These are phyloP conservation scores for Pythium dissotocum DNA, from an alignment of 352 stramenopile genomes.

Conservation along the genomic window DNA sequence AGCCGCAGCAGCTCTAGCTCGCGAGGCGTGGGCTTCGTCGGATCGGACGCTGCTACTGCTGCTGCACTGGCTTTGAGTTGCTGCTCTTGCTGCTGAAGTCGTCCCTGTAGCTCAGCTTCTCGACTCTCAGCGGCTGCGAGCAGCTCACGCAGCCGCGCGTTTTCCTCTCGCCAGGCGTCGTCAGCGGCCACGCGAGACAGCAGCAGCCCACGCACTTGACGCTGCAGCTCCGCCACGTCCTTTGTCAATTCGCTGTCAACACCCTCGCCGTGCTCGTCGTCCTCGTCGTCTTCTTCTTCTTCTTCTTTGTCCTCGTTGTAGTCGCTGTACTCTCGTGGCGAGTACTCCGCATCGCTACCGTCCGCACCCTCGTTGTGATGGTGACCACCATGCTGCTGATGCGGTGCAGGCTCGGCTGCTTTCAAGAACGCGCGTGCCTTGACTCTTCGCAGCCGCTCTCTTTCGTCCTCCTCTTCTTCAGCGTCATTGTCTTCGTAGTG, in stretches of 20 bases:
- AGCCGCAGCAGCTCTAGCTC: conserved; percentile 32
- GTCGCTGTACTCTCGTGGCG: neutral
- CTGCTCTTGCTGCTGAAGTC: conserved; percentile 17
- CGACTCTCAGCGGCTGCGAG: conserved; percentile 4
- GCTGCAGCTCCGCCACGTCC: conserved; percentile 10
- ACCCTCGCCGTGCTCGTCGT: neutral
- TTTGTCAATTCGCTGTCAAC: neutral
- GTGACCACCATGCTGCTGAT: neutral
- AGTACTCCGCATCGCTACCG: neutral
- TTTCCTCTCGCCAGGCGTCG: conserved; percentile 35
- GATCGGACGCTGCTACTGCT: neutral
- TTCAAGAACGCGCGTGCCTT: conserved; percentile 7
- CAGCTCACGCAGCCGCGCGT: conserved; percentile 25
- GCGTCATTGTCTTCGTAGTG: conserved; percentile 3
- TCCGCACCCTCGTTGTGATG: neutral
- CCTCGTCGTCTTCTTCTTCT: conserved; percentile 2
- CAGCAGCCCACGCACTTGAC: conserved; percentile 16
- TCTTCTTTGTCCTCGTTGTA: neutral
- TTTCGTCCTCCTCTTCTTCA: conserved; percentile 11
- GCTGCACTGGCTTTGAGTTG: neutral
- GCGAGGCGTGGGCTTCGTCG: neutral
- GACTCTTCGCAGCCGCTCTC: conserved; percentile 10
- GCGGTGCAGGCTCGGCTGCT: neutral
- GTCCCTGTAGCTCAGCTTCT: conserved; percentile 2
- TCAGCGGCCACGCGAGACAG: conserved; percentile 13